phyloP scores from a whole-genome alignment of 2,329 filamentous ascomycete genomes.

The Hymenoscyphus occultus region DNA sequence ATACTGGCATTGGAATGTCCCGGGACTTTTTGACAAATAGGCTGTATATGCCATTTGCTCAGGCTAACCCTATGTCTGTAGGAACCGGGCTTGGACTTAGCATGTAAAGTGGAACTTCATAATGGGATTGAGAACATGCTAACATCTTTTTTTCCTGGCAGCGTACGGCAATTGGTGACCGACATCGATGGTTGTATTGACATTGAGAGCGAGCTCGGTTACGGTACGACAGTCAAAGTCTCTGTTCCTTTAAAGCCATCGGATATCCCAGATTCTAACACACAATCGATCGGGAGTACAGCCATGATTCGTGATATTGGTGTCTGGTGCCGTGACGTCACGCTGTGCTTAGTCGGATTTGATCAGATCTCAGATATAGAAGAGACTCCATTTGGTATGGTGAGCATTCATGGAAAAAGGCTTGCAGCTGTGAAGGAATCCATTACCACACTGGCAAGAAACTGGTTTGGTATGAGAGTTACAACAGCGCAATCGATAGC shows the following conservation, averaged over 20 bases:
- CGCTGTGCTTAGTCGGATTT: slow-evolving; percentile 25
- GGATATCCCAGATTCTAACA: background rate
- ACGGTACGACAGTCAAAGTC: slow-evolving; percentile 53
- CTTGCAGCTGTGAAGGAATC: slow-evolving; percentile 23
- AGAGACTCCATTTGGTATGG: slow-evolving; percentile 17
- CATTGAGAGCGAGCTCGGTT: slow-evolving; percentile 50
- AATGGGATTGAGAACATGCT: too few relatives aligned
- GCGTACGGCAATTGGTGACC: slow-evolving; percentile 54
- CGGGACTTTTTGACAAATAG: slow-evolving; percentile 55
- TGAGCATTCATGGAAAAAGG: slow-evolving; percentile 14
- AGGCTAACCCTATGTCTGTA: slow-evolving; percentile 56
- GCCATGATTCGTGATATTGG: slow-evolving; percentile 17
- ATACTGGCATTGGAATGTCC: slow-evolving; percentile 63
- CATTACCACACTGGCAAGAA: slow-evolving; percentile 16
- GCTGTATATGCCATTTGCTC: slow-evolving; percentile 57
- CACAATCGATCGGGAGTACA: background rate
- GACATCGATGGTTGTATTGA: slow-evolving; percentile 58
- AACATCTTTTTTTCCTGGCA: too few relatives aligned
- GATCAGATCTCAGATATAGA: slow-evolving; percentile 18
- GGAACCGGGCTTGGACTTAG: slow-evolving; percentile 58
- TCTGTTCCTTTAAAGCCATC: slow-evolving; percentile 38
- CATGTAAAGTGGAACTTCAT: slow-evolving; percentile 37
- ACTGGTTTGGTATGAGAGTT: slow-evolving; percentile 28
- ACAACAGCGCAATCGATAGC: slow-evolving; percentile 13
- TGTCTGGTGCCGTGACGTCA: slow-evolving; percentile 17